phyloP scores from a whole-genome alignment of 495 filamentous ascomycete species.

The Xylaria nigripes region DNA sequence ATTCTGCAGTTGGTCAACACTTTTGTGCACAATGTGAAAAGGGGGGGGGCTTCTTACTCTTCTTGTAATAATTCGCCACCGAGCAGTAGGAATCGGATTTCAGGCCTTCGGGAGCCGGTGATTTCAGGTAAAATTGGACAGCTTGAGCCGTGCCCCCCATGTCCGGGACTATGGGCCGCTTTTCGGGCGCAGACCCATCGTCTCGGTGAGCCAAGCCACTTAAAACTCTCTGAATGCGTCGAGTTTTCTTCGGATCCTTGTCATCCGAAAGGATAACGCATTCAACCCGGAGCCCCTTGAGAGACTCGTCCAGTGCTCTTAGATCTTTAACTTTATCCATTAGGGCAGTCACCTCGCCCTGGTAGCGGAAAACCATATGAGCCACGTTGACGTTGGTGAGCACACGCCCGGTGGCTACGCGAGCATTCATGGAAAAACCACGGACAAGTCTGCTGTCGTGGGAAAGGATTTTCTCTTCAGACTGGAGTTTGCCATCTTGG shows the following conservation, averaged over 20 bases:
- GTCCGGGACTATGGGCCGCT: constrained; percentile 26
- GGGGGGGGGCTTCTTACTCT: constrained; percentile 29
- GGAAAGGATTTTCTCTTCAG: constrained; percentile 14
- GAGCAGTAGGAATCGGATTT: neutral
- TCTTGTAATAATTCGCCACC: constrained; percentile 40
- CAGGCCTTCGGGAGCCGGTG: constrained; percentile 3
- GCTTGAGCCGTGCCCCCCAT: constrained; percentile 38
- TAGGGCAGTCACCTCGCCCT: neutral
- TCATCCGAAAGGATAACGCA: neutral
- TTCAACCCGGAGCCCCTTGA: constrained; percentile 32
- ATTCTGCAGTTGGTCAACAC: neutral
- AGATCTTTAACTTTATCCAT: neutral
- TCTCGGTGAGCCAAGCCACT: constrained; percentile 27
- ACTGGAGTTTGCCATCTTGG: constrained; percentile 3
- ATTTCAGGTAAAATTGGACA: constrained; percentile 39
- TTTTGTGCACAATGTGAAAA: neutral
- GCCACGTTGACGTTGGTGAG: constrained; percentile 42
- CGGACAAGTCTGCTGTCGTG: constrained; percentile 34
- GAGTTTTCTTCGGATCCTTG: neutral
- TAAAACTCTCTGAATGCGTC: neutral
- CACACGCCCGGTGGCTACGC: constrained; percentile 45
- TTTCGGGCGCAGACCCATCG: constrained; percentile 12
- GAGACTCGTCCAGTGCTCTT: constrained; percentile 22
- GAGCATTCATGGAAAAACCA: constrained; percentile 51
- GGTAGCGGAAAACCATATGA: constrained; percentile 18